Evolutionary conservation across 2,329 filamentous ascomycete genomes (phyloP).

Genomic region (Colletotrichum agaves): DNA sequence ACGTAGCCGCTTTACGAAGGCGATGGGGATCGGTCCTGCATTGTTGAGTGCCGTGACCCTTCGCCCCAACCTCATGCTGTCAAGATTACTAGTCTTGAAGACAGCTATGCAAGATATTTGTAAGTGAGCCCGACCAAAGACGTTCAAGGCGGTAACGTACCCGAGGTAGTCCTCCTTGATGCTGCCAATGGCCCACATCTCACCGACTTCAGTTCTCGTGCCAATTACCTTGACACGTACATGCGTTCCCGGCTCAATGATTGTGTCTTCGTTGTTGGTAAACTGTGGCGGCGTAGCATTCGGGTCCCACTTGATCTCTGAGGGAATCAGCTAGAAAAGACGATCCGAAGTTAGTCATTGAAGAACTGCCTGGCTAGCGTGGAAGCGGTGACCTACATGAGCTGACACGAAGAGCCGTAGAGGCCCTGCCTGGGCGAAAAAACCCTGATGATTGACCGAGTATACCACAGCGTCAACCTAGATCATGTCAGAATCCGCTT

Average conservation of each 20-base stretch:
- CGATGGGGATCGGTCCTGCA: neutral
- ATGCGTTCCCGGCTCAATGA: conserved; percentile 93
- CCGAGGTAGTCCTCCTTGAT: conserved; percentile 88
- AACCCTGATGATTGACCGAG: conserved; percentile 90
- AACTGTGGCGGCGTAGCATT: conserved; percentile 97
- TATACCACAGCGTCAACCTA: conserved; percentile 95
- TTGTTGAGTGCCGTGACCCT: neutral
- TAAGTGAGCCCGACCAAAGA: conserved; percentile 21
- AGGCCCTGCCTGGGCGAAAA: conserved; percentile 87
- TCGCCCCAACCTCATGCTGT: neutral
- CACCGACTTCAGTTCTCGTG: conserved; percentile 90
- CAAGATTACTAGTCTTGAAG: conserved; percentile 34
- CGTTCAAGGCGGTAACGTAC: conserved; percentile 52
- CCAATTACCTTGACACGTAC: conserved; percentile 95
- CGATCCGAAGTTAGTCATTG: conserved; percentile 41
- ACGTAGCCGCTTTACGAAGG: neutral
- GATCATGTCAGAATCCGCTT: conserved; percentile 40
- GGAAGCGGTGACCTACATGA: conserved; percentile 68
- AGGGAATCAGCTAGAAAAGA: conserved; percentile 79
- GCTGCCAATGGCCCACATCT: conserved; percentile 96
- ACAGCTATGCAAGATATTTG: conserved; percentile 31
- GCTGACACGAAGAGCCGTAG: conserved; percentile 83
- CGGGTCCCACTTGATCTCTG: conserved; percentile 92
- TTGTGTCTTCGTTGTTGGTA: conserved; percentile 92
- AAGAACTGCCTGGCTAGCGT: conserved; percentile 32